Base-by-base conservation (phyloP, 1,284 basidiomycete genomes). In the Flammula alnicola region DNA sequence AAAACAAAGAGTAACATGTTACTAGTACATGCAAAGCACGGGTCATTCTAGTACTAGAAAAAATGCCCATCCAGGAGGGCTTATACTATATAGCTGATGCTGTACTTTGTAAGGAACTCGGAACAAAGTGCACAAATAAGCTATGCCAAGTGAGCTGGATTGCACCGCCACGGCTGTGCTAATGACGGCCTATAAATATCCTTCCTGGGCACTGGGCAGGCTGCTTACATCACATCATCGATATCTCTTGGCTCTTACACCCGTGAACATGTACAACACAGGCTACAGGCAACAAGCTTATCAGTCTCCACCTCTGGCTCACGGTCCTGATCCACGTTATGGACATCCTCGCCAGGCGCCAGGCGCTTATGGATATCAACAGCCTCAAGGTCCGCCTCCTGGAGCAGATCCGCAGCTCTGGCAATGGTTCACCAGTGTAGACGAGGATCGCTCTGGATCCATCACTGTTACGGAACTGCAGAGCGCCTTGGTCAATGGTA, bases 391-490 rank as follows among this genome's bases (percentile, higher is more conserved):
- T 11, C 74, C 79, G 8, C 84, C 87, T 7, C 63, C 73, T 22
- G 83, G 80, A 17, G 78, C 77, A 27, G 86, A 89, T 63, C 80
- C 85, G 25, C 81, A 86, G 61, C 71, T 91, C n/a, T 91, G 84
- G 84, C 79, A 83, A 54, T 88, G 82, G 77, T 90, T 90, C 67
- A 66, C 71, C 26, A 77, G 81, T n/a, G 89, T 91, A 16, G 89
- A 92, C 62, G 69, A 77, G 2, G 87, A 91, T 70, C 74, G 76
- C 52, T 87, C 84, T 22, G 89, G 89, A 14, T 68, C 76, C 31
- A 86, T 92, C 57, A 82, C 73, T 38, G 77, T 84, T 30, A 74
- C 67, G n/a, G 89, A 91, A 65, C 68, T 92, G 51, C 84, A 89
- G 63, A 74, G 76, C 51, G 89, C 89, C 14, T 73, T 91, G 16